Conservation (phyloP, 2,329 filamentous ascomycete species). For the Thelonectria olida region DNA sequence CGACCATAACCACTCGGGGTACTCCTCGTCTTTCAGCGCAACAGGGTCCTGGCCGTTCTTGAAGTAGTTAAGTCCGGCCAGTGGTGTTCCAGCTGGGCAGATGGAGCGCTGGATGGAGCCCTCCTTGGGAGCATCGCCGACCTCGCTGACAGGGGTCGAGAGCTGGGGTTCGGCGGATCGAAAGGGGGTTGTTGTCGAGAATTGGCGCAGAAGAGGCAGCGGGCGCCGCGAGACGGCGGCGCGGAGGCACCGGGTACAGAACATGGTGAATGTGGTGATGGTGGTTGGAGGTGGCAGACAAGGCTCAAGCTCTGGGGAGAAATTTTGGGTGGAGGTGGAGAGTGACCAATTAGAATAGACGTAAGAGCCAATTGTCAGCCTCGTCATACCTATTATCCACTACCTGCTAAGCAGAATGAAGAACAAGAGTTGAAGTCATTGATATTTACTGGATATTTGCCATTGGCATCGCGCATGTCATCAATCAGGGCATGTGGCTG, state of each 20-base stretch:
- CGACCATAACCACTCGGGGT: constrained; percentile 83
- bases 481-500: constrained; percentile 2
- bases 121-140: constrained; percentile 43
- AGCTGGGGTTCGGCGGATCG: constrained; percentile 50
- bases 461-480: background rate
- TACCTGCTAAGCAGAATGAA: background rate
- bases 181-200: constrained; percentile 51
- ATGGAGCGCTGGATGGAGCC: constrained; percentile 53
- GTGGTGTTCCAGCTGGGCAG: constrained; percentile 73
- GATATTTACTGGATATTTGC: background rate
- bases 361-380: constrained; percentile 40
- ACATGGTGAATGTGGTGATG: constrained; percentile 46
- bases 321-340: constrained; percentile 41
- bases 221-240: constrained; percentile 46
- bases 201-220: constrained; percentile 46
- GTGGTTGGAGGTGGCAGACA: constrained; percentile 15
- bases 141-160: constrained; percentile 46
- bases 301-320: constrained; percentile 38
- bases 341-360: constrained; percentile 38
- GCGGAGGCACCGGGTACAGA: constrained; percentile 60
- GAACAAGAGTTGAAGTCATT: constrained; percentile 1
- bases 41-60: constrained; percentile 79
- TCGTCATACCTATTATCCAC: constrained; percentile 28
- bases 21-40: constrained; percentile 77
- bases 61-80: constrained; percentile 80